These are phyloP conservation scores for Globisporangium okanoganense DNA, from an alignment of 352 stramenopile genomes.

Conservation along the genomic window DNA sequence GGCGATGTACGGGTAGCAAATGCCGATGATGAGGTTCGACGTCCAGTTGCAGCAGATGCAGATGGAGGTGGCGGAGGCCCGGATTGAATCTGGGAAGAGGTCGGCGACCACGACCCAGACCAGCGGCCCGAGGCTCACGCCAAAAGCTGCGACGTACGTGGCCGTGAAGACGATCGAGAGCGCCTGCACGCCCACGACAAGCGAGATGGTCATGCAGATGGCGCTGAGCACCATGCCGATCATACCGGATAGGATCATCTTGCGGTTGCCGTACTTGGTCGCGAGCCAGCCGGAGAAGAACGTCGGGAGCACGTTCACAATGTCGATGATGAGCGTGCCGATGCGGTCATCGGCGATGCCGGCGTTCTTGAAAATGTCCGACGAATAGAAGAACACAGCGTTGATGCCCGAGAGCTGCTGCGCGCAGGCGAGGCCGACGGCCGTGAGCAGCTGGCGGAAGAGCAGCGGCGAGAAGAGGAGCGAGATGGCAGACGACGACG, in stretches of 20 bases:
- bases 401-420: slow-evolving; percentile 67
- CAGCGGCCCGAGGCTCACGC: slow-evolving; percentile 59
- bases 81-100: slow-evolving; percentile 51
- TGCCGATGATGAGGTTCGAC: slow-evolving; percentile 26
- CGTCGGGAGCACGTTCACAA: slow-evolving; percentile 41
- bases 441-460: too few relatives aligned
- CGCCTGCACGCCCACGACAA: slow-evolving; percentile 16
- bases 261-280: slow-evolving; percentile 43
- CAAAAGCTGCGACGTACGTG: slow-evolving; percentile 56
- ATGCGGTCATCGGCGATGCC: slow-evolving; percentile 36
- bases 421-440: too few relatives aligned
- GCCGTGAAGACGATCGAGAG: slow-evolving; percentile 55
- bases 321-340: slow-evolving; percentile 34
- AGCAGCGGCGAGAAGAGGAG: slow-evolving; percentile 34
- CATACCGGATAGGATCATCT: slow-evolving; percentile 43
- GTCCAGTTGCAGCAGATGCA: slow-evolving; percentile 30
- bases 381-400: slow-evolving; percentile 52
- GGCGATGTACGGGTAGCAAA: slow-evolving; percentile 39
- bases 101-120: slow-evolving; percentile 54
- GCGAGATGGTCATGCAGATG: slow-evolving; percentile 43
- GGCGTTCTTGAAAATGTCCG: slow-evolving; percentile 31
- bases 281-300: slow-evolving; percentile 32
- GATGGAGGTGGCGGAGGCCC: slow-evolving; percentile 33
- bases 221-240: slow-evolving; percentile 39
- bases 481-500: neutral